Conservation (phyloP, 331 rosid species). For the Malus hybrid region DNA sequence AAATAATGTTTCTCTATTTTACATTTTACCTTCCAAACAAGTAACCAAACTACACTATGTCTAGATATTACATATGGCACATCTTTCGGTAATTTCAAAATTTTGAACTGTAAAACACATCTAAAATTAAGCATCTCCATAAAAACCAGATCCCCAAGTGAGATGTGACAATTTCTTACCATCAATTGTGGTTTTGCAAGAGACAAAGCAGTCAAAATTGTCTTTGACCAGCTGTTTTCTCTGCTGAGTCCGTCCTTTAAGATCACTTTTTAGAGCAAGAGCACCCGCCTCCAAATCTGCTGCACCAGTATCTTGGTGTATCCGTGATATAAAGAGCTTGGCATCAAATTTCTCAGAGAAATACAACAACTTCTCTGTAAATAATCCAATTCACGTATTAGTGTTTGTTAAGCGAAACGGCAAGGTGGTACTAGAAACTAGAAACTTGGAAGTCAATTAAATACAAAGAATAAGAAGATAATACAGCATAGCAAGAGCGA, state of each 20-base stretch:
- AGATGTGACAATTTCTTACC: slow-evolving; percentile 39
- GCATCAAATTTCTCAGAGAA: slow-evolving; percentile 91
- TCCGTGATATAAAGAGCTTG: slow-evolving; percentile 77
- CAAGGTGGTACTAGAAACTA: background rate
- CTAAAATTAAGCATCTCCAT: background rate
- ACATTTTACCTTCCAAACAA: too few species aligned
- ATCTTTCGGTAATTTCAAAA: background rate
- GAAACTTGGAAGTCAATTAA: background rate
- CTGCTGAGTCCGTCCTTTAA: slow-evolving; percentile 83
- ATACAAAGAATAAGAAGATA: background rate
- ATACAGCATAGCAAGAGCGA: background rate
- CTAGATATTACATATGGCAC: background rate
- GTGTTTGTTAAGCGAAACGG: background rate
- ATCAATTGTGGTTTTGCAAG: slow-evolving; percentile 97
- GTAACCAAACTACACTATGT: background rate
- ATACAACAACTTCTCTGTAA: slow-evolving; percentile 80
- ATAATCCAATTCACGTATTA: background rate
- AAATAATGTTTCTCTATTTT: too few species aligned
- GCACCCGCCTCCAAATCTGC: slow-evolving; percentile 93
- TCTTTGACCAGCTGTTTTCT: slow-evolving; percentile 94
- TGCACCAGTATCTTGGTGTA: slow-evolving; percentile 69
- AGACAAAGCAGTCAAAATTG: slow-evolving; percentile 97
- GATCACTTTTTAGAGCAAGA: slow-evolving; percentile 76
- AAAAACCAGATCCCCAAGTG: slow-evolving; percentile 3
- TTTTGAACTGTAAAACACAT: slow-evolving; percentile 8